Evolutionary conservation across 1,284 basidiomycete genomes (phyloP), one percentile per base, ranked within the genome.

Genomic region (Cutaneotrichosporon cutaneum): DNA sequence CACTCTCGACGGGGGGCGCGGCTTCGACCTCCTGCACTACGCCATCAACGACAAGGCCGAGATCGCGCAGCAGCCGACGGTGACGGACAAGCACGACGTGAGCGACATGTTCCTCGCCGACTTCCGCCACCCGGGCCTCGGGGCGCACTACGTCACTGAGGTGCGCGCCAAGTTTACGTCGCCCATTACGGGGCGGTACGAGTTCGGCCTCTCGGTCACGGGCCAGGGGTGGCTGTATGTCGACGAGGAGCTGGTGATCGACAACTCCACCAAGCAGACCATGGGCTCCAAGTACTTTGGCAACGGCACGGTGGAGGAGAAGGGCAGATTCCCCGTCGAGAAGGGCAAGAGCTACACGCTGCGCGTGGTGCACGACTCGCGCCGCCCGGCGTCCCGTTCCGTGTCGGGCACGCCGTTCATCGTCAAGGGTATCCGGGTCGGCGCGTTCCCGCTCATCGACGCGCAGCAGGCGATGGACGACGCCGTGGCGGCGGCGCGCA

Each of bases 331-430:
- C 60, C 61, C 67, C 50, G 72, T 67, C 9, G 62, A 65, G 53
- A 61, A 68, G 61, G 70, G 70, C 54, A 67, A 71, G 68, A 58
- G 33, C 42, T 72, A 72, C 63, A 54, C 32, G 16, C 11, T 72
- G 33, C 61, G 66, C 24, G 22, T 68, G 18, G 56, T 68, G 7
- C 71, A 72, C 65, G 71, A 72, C 60, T 58, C 66, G 45, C 68
- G 71, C 50, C 48, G 54, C 4, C 51, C 80, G 9, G 82, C 81
- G 21, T 87, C 88, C 72, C 81, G 81, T 13, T 85, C 84, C n/a
- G 74, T 88, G 48, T 80, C 60, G 80, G 90, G 10, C 87, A 89
- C 61, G 82, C 86, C 5, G 90, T 88, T 88, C 90, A 90, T 53
- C 47, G 65, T 64, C 58, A 52, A 54, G 7, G 73, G 70, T 33